Base-by-base conservation (phyloP, 2,329 filamentous ascomycete genomes). In the Mycosphaerella arachidis region DNA sequence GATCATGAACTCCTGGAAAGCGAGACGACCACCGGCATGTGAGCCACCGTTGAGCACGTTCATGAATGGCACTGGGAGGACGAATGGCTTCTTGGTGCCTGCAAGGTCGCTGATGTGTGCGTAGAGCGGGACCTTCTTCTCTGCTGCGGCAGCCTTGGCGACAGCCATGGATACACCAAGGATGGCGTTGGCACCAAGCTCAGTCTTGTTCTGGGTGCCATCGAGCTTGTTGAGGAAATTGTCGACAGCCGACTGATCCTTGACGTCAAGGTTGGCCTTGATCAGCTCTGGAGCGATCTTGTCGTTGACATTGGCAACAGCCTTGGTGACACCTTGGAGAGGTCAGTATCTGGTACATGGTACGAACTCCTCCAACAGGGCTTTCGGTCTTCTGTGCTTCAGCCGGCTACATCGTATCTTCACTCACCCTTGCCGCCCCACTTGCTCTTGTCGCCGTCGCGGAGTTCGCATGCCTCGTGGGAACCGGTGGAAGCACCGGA, bases 21-120 rank as follows among this genome's bases (percentile, higher is more conserved):
- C 81, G 69, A 84, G 86, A 76, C 92, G 91, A 74, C 94, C 94
- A 85, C 94, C 94, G 69, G 94, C 94, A 84, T 99, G 94, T 73
- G 93, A 97, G 70, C 94, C 89, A 68, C 82, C 82, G 73, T 85
- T 85, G 56, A 85, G 76, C 55, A 84, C 81, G 72, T 84, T 84
- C 76, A 81, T 79, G 73, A 81, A 85, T 30, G 83, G 82, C 48
- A 84, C 82, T 45, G 82, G 83, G 50, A 85, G 74, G 48, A 84
- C 76, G 70, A 81, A 83, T 65, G 78, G 77, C 74, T 80, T 79
- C 73, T 78, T 79, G 68, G 78, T 79, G 64, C 79, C 78, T 35
- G 79, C 77, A 66, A 82, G 77, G 67, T 79, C 78, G 63, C 79
- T 81, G 70, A 85, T 80, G 75, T 83, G 82, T 58, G 81, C 80